Percentiles rank a stretch among this genome's conserved stretches.
Conservation (phyloP, 2,329 filamentous ascomycete species). For the Clonostachys rosea region DNA sequence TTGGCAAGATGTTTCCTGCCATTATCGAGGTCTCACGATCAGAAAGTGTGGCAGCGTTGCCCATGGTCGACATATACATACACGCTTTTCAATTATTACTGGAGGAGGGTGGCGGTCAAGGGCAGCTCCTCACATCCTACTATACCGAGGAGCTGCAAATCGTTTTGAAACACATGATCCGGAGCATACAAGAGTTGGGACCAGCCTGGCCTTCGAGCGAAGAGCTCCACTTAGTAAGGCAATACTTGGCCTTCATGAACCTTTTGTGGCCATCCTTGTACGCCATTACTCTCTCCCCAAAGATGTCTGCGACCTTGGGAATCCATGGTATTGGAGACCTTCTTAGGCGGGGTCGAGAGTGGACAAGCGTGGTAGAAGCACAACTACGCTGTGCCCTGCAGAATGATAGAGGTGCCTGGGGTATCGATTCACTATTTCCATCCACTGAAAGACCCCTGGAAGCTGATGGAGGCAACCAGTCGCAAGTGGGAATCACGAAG, state of each 20-base stretch:
- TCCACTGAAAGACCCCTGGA: too few species aligned
- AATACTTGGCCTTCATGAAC: constrained; percentile 1
- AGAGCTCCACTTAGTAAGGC: constrained; percentile 16
- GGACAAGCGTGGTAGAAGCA: too few species aligned
- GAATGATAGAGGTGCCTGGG: too few species aligned
- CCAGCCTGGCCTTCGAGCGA: constrained; percentile 9
- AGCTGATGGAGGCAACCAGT: too few species aligned
- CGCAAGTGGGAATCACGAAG: background rate
- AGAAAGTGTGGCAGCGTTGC: constrained; percentile 28
- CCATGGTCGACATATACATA: constrained; percentile 45
- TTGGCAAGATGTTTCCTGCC: constrained; percentile 51
- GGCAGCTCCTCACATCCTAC: too few species aligned
- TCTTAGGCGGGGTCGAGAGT: background rate
- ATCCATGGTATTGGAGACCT: background rate
- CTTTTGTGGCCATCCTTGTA: constrained; percentile 8
- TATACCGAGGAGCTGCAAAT: too few species aligned
- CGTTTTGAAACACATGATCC: too few species aligned
- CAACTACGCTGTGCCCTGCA: too few species aligned
- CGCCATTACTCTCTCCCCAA: constrained; percentile 7
- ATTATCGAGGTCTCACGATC: constrained; percentile 32
- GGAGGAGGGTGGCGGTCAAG: constrained; percentile 11
- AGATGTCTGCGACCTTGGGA: background rate
- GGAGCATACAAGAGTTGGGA: constrained; percentile 7
- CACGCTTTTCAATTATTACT: constrained; percentile 33
- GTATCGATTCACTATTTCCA: too few species aligned